Conservation (phyloP, 352 stramenopile genomes). For the Phytophthora sp. region DNA sequence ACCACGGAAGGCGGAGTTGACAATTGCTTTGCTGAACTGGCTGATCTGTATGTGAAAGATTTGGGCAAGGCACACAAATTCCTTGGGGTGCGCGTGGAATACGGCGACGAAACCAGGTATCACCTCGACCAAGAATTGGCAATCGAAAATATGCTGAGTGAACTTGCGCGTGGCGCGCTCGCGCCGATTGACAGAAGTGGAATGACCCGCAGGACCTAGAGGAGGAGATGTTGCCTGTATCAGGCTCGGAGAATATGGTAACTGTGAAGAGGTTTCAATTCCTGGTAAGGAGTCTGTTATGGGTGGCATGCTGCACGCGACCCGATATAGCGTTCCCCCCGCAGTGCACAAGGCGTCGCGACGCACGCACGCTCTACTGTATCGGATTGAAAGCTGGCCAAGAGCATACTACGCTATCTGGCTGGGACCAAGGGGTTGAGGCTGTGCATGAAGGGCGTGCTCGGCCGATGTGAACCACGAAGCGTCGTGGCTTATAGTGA, state of each 20-base stretch:
- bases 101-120: conserved; percentile 6
- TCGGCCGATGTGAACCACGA: background rate
- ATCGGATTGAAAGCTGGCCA: background rate
- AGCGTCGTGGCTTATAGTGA: background rate
- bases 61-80: conserved; percentile 31
- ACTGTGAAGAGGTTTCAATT: background rate
- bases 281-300: background rate
- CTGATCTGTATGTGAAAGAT: conserved; percentile 30
- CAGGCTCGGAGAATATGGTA: background rate
- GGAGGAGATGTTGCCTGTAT: background rate
- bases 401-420: background rate
- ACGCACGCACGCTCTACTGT: background rate
- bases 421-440: background rate
- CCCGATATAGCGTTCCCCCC: background rate
- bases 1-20: background rate
- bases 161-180: conserved; percentile 23
- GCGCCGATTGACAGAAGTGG: conserved; percentile 3
- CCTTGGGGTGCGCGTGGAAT: conserved; percentile 32
- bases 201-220: background rate
- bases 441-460: background rate
- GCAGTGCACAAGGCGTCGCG: background rate
- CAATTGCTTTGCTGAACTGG: background rate
- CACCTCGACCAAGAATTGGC: conserved; percentile 23
- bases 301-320: background rate
- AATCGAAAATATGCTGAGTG: conserved; percentile 19